Conservation (phyloP, 1,284 basidiomycete genomes). For the Ganoderma meredithae region DNA sequence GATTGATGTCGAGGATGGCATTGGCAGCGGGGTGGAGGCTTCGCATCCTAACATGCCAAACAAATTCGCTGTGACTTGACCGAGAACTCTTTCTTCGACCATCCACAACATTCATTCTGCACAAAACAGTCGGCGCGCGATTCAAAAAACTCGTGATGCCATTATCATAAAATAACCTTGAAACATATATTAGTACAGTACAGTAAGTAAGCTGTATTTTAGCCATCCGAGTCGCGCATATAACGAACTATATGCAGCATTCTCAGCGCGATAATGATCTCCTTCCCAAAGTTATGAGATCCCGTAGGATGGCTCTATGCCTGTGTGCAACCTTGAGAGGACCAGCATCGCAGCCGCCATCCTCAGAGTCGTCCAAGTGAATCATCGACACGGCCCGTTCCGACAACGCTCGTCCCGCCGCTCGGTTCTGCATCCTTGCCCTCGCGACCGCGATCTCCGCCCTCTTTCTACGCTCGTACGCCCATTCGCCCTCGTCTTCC, state of each 20-base stretch:
- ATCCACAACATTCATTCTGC: background rate
- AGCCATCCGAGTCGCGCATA: background rate
- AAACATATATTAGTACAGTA: background rate
- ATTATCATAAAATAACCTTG: background rate
- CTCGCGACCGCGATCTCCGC: constrained; percentile 16
- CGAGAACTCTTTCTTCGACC: background rate
- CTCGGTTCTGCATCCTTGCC: constrained; percentile 10
- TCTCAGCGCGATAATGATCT: constrained; percentile 8
- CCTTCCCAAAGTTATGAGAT: background rate
- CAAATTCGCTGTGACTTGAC: constrained; percentile 1
- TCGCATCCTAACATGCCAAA: constrained; percentile 26
- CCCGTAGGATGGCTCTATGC: background rate
- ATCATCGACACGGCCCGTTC: constrained; percentile 15
- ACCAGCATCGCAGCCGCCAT: background rate
- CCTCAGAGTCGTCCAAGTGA: constrained; percentile 11
- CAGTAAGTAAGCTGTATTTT: background rate
- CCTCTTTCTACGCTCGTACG: constrained; percentile 24
- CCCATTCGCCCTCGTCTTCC: constrained; percentile 28
- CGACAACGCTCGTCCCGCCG: background rate
- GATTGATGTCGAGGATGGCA: constrained; percentile 12
- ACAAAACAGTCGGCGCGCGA: background rate
- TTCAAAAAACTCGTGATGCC: background rate
- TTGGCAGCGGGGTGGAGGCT: constrained; percentile 22
- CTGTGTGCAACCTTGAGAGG: constrained; percentile 1
- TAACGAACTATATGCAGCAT: no score